Conservation (phyloP, 805 yeast species). For the Tetrapisispora arboricola region DNA sequence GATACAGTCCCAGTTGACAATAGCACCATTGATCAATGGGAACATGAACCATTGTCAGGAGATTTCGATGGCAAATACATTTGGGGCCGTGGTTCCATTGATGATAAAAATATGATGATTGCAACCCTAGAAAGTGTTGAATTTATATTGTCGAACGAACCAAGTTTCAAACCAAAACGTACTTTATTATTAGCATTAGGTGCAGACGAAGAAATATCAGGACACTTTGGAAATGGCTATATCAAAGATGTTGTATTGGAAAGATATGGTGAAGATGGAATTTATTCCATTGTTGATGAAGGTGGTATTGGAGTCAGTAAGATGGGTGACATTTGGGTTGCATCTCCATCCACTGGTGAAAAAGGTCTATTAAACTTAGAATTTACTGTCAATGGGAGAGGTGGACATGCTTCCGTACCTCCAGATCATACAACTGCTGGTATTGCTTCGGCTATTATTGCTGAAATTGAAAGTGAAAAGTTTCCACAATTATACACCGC, state of each 20-base stretch:
- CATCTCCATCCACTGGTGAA: constrained; percentile 49
- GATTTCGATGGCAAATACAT: constrained; percentile 51
- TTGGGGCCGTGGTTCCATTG: constrained; percentile 73
- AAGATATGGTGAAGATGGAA: constrained; percentile 49
- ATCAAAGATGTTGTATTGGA: constrained; percentile 38
- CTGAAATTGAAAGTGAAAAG: constrained; percentile 46
- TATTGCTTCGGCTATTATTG: constrained; percentile 49
- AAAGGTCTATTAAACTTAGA: constrained; percentile 49
- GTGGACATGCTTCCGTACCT: constrained; percentile 77
- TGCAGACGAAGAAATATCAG: constrained; percentile 69
- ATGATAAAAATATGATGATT: constrained; percentile 61
- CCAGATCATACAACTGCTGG: constrained; percentile 79
- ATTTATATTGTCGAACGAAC: constrained; percentile 39
- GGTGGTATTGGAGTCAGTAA: constrained; percentile 32
- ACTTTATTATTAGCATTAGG: constrained; percentile 59
- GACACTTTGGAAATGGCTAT: constrained; percentile 47
- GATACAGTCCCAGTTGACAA: constrained; percentile 74
- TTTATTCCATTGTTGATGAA: constrained; percentile 65
- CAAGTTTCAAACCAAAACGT: constrained; percentile 47
- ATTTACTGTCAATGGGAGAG: constrained; percentile 47
- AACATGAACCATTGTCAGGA: constrained; percentile 55
- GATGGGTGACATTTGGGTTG: constrained; percentile 39
- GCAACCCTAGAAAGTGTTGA: constrained; percentile 62
- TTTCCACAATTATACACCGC: constrained; percentile 28
- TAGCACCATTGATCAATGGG: constrained; percentile 54